Conservation (phyloP, 2,329 filamentous ascomycete genomes). For the Pezicula radicicola region DNA sequence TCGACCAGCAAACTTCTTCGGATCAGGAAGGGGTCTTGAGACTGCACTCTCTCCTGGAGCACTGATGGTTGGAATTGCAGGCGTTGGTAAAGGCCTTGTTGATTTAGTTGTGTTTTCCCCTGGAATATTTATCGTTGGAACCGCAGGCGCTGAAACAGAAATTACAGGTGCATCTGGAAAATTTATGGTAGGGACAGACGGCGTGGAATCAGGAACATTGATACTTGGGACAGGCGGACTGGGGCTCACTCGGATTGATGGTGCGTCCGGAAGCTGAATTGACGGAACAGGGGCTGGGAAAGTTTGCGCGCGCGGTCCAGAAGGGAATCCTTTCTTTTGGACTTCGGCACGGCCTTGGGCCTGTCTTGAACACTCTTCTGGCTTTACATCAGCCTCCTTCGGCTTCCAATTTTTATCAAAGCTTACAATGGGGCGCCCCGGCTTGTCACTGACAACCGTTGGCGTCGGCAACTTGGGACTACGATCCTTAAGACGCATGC, state of each 20-base stretch:
- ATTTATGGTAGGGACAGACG: slow-evolving; percentile 26
- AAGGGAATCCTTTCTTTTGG: slow-evolving; percentile 22
- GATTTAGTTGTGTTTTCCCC: slow-evolving; percentile 27
- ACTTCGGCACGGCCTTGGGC: slow-evolving; percentile 21
- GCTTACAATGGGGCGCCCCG: slow-evolving; percentile 93
- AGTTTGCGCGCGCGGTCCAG: slow-evolving; percentile 23
- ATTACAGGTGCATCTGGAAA: slow-evolving; percentile 24
- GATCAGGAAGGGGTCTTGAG: slow-evolving; percentile 36
- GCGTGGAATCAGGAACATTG: slow-evolving; percentile 11
- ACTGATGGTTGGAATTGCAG: slow-evolving; percentile 31
- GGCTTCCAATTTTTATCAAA: slow-evolving; percentile 84
- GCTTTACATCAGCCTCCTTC: slow-evolving; percentile 62
- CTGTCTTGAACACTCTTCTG: slow-evolving; percentile 40
- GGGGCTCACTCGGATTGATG: slow-evolving; percentile 43
- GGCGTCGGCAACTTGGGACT: slow-evolving; percentile 85
- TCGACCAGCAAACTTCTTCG: slow-evolving; percentile 21
- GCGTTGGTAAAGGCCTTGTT: slow-evolving; percentile 22
- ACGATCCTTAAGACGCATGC: slow-evolving; percentile 82
- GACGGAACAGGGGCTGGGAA: slow-evolving; percentile 29
- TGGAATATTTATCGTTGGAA: slow-evolving; percentile 48
- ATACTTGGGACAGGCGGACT: slow-evolving; percentile 14
- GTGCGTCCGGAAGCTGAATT: slow-evolving; percentile 35
- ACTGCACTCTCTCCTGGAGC: neutral
- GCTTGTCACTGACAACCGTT: slow-evolving; percentile 84
- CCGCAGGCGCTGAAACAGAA: slow-evolving; percentile 17